Evolutionary conservation across 192 early-diverging fungal species (phyloP).

Genomic region (Backusella mclennaniae): DNA sequence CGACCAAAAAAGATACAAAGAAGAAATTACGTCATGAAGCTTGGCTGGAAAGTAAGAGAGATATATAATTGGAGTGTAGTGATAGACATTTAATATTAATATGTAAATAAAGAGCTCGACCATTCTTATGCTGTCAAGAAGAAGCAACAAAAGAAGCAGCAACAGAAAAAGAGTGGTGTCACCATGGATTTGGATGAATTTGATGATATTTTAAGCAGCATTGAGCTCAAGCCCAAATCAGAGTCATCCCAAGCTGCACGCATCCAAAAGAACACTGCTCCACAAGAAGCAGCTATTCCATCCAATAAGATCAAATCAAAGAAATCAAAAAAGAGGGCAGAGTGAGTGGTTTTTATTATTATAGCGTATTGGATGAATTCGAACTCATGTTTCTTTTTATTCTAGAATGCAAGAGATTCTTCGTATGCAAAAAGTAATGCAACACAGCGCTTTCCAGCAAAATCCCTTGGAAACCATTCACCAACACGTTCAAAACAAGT

Average conservation of each 20-base stretch:
- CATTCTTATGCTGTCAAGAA: conserved; percentile 47
- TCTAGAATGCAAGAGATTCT: conserved; percentile 63
- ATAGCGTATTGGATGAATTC: background rate
- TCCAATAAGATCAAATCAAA: conserved; percentile 34
- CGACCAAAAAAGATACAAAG: conserved; percentile 32
- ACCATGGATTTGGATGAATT: conserved; percentile 52
- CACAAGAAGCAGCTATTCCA: conserved; percentile 22
- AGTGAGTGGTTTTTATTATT: conserved; percentile 32
- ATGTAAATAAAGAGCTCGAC: conserved; percentile 44
- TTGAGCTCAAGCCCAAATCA: conserved; percentile 12
- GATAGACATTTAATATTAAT: background rate
- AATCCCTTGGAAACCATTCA: conserved; percentile 71
- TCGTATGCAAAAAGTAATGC: conserved; percentile 70
- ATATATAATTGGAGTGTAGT: background rate
- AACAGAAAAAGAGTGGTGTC: conserved; percentile 45
- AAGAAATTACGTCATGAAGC: conserved; percentile 54
- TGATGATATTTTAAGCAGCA: conserved; percentile 37
- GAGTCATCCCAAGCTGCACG: conserved; percentile 11
- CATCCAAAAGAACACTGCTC: background rate
- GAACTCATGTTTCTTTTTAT: background rate
- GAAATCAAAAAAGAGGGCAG: conserved; percentile 61
- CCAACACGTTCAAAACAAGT: conserved; percentile 72
- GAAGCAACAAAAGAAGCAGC: conserved; percentile 45
- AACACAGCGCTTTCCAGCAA: conserved; percentile 68
- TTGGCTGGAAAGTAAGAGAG: conserved; percentile 57